Percentiles rank a stretch among this genome's conserved stretches.
Conservation (phyloP, 2,329 filamentous ascomycete species). For the Penicillium sp. region DNA sequence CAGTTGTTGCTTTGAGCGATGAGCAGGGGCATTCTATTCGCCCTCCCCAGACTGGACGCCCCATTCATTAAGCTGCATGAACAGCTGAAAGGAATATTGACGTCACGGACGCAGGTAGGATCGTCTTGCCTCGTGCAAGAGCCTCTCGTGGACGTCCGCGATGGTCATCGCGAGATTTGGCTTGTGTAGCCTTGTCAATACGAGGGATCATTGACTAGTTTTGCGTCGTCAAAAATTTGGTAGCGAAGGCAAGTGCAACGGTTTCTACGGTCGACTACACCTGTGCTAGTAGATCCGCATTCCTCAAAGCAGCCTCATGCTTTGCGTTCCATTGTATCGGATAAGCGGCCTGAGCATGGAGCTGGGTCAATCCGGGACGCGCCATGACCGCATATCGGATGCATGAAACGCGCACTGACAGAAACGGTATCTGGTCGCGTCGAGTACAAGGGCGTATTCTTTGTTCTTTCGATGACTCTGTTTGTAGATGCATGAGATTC, state of each 20-base stretch:
- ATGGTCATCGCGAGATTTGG: background rate
- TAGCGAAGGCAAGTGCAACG: background rate
- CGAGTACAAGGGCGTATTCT: background rate
- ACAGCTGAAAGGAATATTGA: slow-evolving; percentile 13
- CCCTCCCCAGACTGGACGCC: slow-evolving; percentile 6
- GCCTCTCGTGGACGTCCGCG: background rate
- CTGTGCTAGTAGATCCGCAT: background rate
- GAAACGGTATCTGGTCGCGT: background rate
- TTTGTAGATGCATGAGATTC: background rate
- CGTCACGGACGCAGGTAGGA: slow-evolving; percentile 13
- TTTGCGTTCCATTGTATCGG: slow-evolving; percentile 1
- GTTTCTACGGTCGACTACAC: no score
- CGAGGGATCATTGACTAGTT: background rate
- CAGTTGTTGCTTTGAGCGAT: slow-evolving; percentile 10
- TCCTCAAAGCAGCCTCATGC: slow-evolving; percentile 10
- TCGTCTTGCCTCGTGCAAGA: background rate
- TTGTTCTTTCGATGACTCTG: background rate
- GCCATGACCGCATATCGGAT: slow-evolving; percentile 15
- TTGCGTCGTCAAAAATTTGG: background rate
- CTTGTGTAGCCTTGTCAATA: background rate
- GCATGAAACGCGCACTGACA: slow-evolving; percentile 18
- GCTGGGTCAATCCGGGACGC: background rate
- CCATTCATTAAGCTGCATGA: slow-evolving; percentile 20
- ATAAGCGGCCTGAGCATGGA: slow-evolving; percentile 6
- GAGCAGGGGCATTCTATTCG: slow-evolving; percentile 11